A percentile compares a stretch with the other conserved stretches of the same genome.
phyloP scores from a whole-genome alignment of 2,329 filamentous ascomycete genomes.

The Fusarium lyarnte region DNA sequence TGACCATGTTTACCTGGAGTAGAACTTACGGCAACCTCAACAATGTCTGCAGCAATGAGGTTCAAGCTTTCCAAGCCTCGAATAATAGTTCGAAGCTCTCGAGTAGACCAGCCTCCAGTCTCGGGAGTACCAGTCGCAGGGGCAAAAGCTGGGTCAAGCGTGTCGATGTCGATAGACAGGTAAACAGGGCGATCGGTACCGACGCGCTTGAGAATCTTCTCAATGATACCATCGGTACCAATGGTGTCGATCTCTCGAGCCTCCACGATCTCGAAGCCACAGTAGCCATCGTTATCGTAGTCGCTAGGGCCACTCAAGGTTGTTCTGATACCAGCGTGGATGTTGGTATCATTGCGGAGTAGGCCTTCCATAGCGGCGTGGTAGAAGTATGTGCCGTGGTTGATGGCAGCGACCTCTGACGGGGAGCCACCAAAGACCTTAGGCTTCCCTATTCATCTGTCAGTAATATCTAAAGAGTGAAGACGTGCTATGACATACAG shows the following conservation, averaged over 20 bases:
- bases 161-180: slow-evolving; percentile 85
- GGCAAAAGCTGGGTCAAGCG: slow-evolving; percentile 82
- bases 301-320: slow-evolving; percentile 76
- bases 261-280: slow-evolving; percentile 88
- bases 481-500: slow-evolving; percentile 53
- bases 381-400: slow-evolving; percentile 91
- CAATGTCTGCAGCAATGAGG: slow-evolving; percentile 75
- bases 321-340: slow-evolving; percentile 87
- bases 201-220: slow-evolving; percentile 78
- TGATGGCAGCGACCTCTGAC: slow-evolving; percentile 78
- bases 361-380: slow-evolving; percentile 82
- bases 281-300: slow-evolving; percentile 75
- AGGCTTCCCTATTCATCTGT: slow-evolving; percentile 68
- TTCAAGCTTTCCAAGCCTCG: slow-evolving; percentile 75
- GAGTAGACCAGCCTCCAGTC: slow-evolving; percentile 79
- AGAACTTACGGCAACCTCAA: slow-evolving; percentile 64
- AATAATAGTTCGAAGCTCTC: slow-evolving; percentile 77
- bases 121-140: slow-evolving; percentile 80
- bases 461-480: fast-evolving
- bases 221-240: slow-evolving; percentile 76
- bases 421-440: slow-evolving; percentile 89
- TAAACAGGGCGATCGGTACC: slow-evolving; percentile 80
- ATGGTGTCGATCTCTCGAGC: slow-evolving; percentile 60
- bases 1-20: neutral
- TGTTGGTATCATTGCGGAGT: slow-evolving; percentile 83